Conservation (phyloP, 2,329 filamentous ascomycete genomes). For the Hypoxylon sp. region DNA sequence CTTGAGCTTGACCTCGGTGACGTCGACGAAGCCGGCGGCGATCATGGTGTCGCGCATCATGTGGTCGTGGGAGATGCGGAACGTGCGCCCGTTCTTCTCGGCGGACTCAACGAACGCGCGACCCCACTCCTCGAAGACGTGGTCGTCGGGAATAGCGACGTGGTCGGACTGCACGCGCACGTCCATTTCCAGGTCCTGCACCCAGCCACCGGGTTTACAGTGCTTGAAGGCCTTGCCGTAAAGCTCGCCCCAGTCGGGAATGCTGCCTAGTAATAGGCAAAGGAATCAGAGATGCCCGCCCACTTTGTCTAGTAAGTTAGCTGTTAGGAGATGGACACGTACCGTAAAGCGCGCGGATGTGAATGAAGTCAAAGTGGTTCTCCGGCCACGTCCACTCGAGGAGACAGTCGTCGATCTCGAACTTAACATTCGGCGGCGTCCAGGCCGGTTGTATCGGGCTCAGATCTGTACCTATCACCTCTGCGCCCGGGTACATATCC, state of each 20-base stretch:
- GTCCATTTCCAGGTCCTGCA: constrained; percentile 66
- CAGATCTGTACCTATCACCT: constrained; percentile 48
- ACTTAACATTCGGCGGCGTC: constrained; percentile 67
- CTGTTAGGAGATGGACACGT: constrained; percentile 45
- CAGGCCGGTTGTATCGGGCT: constrained; percentile 49
- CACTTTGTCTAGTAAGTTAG: background rate
- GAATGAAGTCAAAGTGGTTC: constrained; percentile 66
- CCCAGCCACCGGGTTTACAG: constrained; percentile 64
- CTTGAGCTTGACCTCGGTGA: constrained; percentile 60
- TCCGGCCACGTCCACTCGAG: constrained; percentile 62
- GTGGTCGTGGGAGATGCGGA: constrained; percentile 59
- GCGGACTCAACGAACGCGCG: constrained; percentile 53
- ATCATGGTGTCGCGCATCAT: constrained; percentile 53
- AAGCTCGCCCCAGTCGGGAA: constrained; percentile 66
- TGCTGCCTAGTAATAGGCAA: constrained; percentile 35
- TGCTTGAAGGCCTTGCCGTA: constrained; percentile 59
- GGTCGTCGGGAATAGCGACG: constrained; percentile 59
- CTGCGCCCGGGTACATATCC: constrained; percentile 44
- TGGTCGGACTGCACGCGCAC: constrained; percentile 60
- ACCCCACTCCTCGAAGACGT: constrained; percentile 51
- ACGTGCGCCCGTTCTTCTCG: constrained; percentile 52
- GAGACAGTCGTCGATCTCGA: constrained; percentile 68
- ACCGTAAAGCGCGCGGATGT: constrained; percentile 65
- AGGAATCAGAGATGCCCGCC: constrained; percentile 6
- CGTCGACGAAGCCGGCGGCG: constrained; percentile 59